phyloP scores from a whole-genome alignment of 805 yeast species.

The Candida wancherniae region DNA sequence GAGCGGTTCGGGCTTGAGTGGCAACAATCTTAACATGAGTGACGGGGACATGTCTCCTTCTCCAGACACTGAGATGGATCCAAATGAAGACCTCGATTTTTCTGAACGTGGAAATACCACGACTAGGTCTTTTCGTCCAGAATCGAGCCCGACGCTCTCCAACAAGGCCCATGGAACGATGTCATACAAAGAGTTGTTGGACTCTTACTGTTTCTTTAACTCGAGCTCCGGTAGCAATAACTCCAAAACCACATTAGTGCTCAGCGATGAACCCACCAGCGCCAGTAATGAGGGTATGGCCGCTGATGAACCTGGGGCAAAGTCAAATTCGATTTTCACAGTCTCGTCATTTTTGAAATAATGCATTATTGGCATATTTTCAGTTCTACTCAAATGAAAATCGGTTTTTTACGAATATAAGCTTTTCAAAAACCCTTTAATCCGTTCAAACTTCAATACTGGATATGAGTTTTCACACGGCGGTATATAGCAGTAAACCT shows the following conservation, averaged over 20 bases:
- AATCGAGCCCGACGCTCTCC: conserved; percentile 1
- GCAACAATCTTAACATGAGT: no score
- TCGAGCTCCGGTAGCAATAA: conserved; percentile 17
- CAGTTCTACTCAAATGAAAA: not conserved
- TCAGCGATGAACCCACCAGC: conserved; percentile 14
- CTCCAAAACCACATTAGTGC: conserved; percentile 14
- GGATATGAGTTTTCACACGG: no score
- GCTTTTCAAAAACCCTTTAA: conserved; percentile 1
- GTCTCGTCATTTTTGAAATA: conserved; percentile 12
- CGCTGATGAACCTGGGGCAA: not conserved
- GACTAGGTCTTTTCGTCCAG: conserved; percentile 3
- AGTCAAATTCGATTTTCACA: conserved; percentile 8
- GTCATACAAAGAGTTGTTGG: conserved; percentile 52
- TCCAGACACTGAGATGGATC: no score
- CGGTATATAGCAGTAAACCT: no score
- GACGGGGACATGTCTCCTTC: no score
- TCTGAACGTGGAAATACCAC: not conserved
- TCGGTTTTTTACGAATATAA: not conserved
- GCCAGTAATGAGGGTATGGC: not conserved
- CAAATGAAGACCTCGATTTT: not conserved
- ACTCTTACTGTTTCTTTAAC: conserved; percentile 56
- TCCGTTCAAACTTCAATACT: no score
- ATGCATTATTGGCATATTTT: not conserved
- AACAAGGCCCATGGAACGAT: conserved; percentile 37
- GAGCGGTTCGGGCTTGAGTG: no score